These are phyloP conservation scores for Combretum micranthum DNA, from an alignment of 345 rosid genomes.

Conservation along the genomic window DNA sequence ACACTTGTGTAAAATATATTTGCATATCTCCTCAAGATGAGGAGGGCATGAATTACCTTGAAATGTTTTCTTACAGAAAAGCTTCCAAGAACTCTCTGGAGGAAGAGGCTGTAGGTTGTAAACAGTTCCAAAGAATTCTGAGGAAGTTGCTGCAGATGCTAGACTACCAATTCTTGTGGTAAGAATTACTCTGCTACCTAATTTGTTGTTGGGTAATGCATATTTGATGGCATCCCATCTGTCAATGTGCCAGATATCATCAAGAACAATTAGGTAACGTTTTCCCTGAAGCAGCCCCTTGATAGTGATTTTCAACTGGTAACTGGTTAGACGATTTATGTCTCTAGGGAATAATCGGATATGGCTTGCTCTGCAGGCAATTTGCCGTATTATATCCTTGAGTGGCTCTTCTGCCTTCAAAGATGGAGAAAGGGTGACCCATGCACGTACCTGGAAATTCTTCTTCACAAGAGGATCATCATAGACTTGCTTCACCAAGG, in stretches of 20 bases:
- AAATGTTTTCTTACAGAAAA: conserved; percentile 21
- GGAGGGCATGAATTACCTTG: conserved; percentile 11
- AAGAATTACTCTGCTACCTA: conserved; percentile 18
- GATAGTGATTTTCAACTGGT: conserved; percentile 10
- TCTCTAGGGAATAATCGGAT: conserved; percentile 8
- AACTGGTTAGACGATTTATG: conserved; percentile 1
- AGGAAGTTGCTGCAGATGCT: conserved; percentile 4
- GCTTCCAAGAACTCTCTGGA: conserved; percentile 15
- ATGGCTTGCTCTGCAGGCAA: conserved; percentile 2
- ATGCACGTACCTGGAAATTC: conserved; percentile 14
- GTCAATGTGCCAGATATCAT: conserved; percentile 21
- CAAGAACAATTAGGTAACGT: conserved; percentile 23
- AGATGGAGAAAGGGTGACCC: conserved; percentile 20
- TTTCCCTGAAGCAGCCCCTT: conserved; percentile 10
- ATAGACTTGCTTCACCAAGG: conserved; percentile 23
- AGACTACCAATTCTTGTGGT: conserved; percentile 16
- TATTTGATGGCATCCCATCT: conserved; percentile 21
- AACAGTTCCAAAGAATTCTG: conserved; percentile 3
- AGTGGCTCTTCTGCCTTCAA: conserved; percentile 12
- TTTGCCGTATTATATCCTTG: conserved; percentile 12
- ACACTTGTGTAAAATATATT: conserved; percentile 17
- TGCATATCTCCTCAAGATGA: conserved; percentile 11
- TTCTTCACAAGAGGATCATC: conserved; percentile 13
- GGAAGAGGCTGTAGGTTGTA: conserved; percentile 9
- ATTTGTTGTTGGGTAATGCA: conserved; percentile 15